phyloP scores from a whole-genome alignment of 139 green algal genomes.

The Micractinium conductrix region DNA sequence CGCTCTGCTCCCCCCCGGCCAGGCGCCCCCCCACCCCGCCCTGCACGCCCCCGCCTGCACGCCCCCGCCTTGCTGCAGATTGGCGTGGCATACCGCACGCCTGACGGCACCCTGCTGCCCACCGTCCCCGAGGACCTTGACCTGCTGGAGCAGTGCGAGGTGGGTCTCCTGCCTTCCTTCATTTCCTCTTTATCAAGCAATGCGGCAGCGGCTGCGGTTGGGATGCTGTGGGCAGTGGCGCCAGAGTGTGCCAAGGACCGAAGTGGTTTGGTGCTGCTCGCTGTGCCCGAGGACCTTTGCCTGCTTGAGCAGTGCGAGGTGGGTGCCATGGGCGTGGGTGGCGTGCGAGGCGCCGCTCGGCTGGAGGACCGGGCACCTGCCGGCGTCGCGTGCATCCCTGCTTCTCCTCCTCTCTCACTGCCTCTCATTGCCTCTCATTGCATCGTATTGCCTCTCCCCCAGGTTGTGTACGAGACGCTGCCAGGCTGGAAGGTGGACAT shows the following conservation, averaged over 20 bases:
- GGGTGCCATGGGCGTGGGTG: too few relatives aligned
- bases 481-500: constrained; percentile 95
- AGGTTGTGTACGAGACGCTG: constrained; percentile 92
- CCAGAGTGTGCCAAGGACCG: too few relatives aligned
- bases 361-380: too few relatives aligned
- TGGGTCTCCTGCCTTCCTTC: constrained; percentile 26
- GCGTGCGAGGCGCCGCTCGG: too few relatives aligned
- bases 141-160: constrained; percentile 72
- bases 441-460: neutral
- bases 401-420: too few relatives aligned
- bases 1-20: too few relatives aligned
- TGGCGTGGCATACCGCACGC: constrained; percentile 63
- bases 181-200: too few relatives aligned
- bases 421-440: neutral
- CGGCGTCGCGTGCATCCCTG: too few relatives aligned
- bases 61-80: constrained; percentile 17
- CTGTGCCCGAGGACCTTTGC: constrained; percentile 76
- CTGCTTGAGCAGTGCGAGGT: constrained; percentile 74
- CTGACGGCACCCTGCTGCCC: constrained; percentile 49
- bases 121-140: constrained; percentile 80
- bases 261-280: constrained; percentile 43
- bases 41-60: neutral
- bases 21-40: too few relatives aligned
- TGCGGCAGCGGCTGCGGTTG: neutral
- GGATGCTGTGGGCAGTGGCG: too few relatives aligned